These are phyloP conservation scores for Aureobasidium namibiae DNA, from an alignment of 2,329 filamentous ascomycete genomes.

Conservation along the genomic window DNA sequence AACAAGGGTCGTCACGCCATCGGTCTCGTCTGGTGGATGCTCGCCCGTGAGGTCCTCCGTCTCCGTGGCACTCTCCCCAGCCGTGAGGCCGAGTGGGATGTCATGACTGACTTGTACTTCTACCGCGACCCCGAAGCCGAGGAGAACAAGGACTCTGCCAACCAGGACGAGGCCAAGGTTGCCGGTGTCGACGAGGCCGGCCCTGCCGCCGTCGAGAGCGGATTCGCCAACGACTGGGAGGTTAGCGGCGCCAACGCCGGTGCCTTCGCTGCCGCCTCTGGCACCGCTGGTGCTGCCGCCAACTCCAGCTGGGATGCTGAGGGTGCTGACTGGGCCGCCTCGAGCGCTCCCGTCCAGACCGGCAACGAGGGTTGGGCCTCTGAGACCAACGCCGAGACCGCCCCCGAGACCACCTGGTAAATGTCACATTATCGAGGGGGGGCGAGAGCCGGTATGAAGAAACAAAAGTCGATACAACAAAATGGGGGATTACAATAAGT, in stretches of 20 bases:
- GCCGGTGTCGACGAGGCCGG: conserved; percentile 79
- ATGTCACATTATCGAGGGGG: conserved; percentile 17
- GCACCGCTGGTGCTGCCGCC: conserved; percentile 49
- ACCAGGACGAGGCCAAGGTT: conserved; percentile 76
- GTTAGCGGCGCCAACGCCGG: conserved; percentile 57
- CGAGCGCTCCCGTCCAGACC: conserved; percentile 37
- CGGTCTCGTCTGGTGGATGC: conserved; percentile 98
- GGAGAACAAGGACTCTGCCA: conserved; percentile 89
- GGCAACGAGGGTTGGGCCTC: conserved; percentile 46
- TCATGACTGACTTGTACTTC: conserved; percentile 99
- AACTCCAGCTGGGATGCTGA: conserved; percentile 59
- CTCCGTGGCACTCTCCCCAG: conserved; percentile 93
- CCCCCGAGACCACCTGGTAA: conserved; percentile 39
- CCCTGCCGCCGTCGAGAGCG: conserved; percentile 66
- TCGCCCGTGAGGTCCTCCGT: conserved; percentile 98
- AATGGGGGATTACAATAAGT: conserved; percentile 7
- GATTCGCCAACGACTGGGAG: conserved; percentile 83
- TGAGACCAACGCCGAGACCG: conserved; percentile 26
- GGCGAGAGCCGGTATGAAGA: conserved; percentile 6
- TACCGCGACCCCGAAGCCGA: conserved; percentile 99
- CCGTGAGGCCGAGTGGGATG: conserved; percentile 96
- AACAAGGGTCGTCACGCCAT: conserved; percentile 99
- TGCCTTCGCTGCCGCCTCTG: conserved; percentile 56
- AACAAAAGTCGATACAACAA: conserved; percentile 3
- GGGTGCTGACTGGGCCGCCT: conserved; percentile 61